phyloP scores from a whole-genome alignment of 768 basidiomycete species.

The Boletus fagicola region DNA sequence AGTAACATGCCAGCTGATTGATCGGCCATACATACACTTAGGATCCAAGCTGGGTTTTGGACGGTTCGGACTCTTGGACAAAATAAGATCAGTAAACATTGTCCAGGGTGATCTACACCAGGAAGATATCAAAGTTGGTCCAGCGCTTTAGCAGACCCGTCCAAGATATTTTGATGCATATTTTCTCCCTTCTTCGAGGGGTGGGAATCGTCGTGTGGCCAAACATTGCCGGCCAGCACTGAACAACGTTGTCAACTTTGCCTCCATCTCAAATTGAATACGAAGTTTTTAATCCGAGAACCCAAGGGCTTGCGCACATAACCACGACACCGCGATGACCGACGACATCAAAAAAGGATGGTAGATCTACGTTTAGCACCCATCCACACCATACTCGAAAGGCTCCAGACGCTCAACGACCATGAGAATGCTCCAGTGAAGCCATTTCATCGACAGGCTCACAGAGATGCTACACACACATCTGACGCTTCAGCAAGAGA shows the following conservation, averaged over 20 bases:
- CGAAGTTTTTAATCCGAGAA: no score
- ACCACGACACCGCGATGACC: no score
- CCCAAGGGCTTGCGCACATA: no score
- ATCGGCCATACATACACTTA: neutral
- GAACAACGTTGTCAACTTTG: no score
- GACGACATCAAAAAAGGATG: no score
- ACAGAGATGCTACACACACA: slow-evolving; percentile 4
- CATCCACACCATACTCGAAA: neutral
- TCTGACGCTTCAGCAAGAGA: neutral
- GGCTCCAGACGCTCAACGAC: neutral
- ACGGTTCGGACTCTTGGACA: no score
- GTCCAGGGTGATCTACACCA: neutral
- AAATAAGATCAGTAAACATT: no score
- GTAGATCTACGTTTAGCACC: no score
- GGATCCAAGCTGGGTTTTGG: neutral
- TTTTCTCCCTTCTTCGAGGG: no score
- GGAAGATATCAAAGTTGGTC: neutral
- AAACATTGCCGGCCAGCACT: no score
- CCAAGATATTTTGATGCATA: neutral
- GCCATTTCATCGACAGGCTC: slow-evolving; percentile 1
- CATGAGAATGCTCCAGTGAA: neutral
- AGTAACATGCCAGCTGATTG: neutral
- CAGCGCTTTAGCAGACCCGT: neutral
- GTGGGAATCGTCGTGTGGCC: no score
- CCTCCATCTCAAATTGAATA: no score